Base-by-base conservation (phyloP, 495 filamentous ascomycete species). In the Aspergillus kassunensis region DNA sequence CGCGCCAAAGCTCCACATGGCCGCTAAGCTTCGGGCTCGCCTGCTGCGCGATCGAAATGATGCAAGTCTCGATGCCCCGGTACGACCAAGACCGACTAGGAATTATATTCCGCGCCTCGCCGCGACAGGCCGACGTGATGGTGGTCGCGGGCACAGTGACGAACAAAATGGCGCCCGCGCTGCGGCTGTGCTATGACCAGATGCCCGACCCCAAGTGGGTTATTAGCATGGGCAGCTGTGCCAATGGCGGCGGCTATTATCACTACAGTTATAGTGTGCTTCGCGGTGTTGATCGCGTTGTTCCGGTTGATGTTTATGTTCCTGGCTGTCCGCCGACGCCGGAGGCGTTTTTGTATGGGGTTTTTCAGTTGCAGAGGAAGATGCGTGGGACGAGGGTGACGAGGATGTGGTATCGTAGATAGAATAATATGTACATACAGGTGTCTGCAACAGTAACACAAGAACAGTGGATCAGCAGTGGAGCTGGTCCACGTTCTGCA, bases 171-270 rank as follows among this genome's bases (percentile, higher is more conserved):
- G 91, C 91, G 6, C 91, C 91, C 23, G 91, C 91, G 29, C 78
- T 97, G 66, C 78, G 91, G 57, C 91, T 95, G 71, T 90, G 96
- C 25, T 97, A 97, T 67, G 91, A 97, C 72, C 91, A 97, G 76
- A 97, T 96, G 91, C 91, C 91, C 30, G 91, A 97, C 21, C 91
- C 91, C 30, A 81, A 90, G 49, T 97, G 91, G 91, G 91, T 97
- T 51, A 83, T 97, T 69, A 86, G 82, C 56, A 97, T 97, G 91
- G 91, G 91, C 15, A 87, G 82, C 57, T 97, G 91, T 71, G 91
- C 91, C 62, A 97, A 97, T 71, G 91, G 91, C 51, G 91, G 91
- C 59, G 91, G 91, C 40, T 97, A 97, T 74, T 97, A 97, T 64
- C 91, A 97, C 72, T 97, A 97, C 75, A 90, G 86, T 65, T 97